Evolutionary conservation across 345 rosid species (phyloP).

Genomic region (Cardamine resedifolia): DNA sequence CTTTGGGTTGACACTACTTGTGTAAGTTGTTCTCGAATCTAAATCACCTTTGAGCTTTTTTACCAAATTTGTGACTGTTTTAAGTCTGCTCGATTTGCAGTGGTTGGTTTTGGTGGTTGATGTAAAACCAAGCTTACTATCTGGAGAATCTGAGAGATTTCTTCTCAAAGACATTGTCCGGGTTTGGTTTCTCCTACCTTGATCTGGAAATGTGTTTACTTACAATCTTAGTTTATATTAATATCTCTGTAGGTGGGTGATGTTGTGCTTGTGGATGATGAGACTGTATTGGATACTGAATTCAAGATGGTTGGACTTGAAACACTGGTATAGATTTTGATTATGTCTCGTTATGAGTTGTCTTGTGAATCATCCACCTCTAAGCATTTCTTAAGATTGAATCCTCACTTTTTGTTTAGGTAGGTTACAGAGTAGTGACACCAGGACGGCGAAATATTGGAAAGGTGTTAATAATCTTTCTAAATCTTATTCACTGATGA

Average conservation of each 20-base stretch:
- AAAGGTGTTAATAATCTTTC: conserved; percentile 57
- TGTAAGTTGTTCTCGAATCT: conserved; percentile 42
- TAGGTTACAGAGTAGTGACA: conserved; percentile 82
- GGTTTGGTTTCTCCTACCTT: conserved; percentile 32
- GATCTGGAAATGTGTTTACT: background rate
- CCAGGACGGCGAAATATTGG: conserved; percentile 60
- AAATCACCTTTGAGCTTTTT: conserved; percentile 6
- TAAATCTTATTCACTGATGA: conserved; percentile 13
- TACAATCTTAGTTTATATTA: conserved; percentile 5
- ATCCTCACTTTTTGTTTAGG: conserved; percentile 53
- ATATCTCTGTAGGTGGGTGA: conserved; percentile 68
- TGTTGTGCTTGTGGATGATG: conserved; percentile 76
- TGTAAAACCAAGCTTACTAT: conserved; percentile 76
- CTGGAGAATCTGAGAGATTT: conserved; percentile 83
- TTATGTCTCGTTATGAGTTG: background rate
- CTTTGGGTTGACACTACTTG: conserved; percentile 74
- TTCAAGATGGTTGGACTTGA: conserved; percentile 75
- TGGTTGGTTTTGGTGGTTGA: conserved; percentile 74
- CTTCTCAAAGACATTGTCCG: conserved; percentile 57
- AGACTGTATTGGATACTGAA: conserved; percentile 57
- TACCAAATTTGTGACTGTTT: background rate
- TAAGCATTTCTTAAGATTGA: conserved; percentile 24
- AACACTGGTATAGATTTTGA: conserved; percentile 56
- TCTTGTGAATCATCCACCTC: background rate
- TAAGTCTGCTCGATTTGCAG: conserved; percentile 37